phyloP scores from a whole-genome alignment of 2,329 filamentous ascomycete genomes.

The Phoma sp. region DNA sequence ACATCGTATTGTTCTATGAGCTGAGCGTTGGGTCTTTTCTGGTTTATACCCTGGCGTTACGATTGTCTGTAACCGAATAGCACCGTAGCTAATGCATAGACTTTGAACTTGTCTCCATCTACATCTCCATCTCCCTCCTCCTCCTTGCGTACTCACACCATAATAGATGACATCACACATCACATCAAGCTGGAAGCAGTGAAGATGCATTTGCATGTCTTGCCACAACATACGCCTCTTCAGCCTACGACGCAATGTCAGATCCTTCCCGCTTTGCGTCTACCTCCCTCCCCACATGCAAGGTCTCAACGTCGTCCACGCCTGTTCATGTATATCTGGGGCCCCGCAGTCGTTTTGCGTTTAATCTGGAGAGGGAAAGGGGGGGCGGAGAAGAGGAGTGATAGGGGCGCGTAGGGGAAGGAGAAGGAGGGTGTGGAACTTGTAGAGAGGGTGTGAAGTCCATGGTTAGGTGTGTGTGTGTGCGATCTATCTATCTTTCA shows the following conservation, averaged over 20 bases:
- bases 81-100: neutral
- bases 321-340: no score
- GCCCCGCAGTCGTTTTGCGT: conserved; percentile 5
- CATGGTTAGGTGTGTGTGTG: no score
- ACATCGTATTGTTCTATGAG: conserved; percentile 4
- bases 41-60: conserved; percentile 9
- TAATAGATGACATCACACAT: neutral
- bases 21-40: neutral
- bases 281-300: conserved; percentile 11
- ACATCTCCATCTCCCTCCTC: neutral
- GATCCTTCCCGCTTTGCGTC: conserved; percentile 27
- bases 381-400: no score
- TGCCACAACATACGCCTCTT: neutral
- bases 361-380: no score
- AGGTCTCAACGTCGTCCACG: neutral
- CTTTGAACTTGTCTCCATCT: neutral
- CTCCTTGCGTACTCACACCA: neutral
- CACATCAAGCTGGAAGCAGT: neutral
- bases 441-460: no score
- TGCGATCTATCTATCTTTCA: no score
- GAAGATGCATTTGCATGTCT: neutral
- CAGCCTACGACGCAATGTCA: conserved; percentile 30
- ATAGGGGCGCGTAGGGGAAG: no score
- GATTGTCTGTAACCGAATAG: neutral
- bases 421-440: no score